These are phyloP conservation scores for Eucalyptus cloeziana DNA, from an alignment of 345 rosid genomes.

Conservation along the genomic window DNA sequence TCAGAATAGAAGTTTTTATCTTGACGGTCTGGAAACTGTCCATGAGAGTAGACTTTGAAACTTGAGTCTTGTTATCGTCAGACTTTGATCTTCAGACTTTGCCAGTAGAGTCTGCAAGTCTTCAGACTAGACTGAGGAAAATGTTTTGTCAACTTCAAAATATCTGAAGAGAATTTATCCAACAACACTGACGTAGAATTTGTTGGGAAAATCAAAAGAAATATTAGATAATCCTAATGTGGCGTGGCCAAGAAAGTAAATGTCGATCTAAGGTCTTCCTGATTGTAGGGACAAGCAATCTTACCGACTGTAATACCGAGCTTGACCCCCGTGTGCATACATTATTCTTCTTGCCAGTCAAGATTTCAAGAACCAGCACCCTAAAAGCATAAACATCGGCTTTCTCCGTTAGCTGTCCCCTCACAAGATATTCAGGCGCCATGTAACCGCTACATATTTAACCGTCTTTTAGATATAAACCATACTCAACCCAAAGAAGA, in stretches of 20 bases:
- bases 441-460: constrained; percentile 46
- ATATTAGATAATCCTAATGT: neutral
- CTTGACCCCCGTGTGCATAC: constrained; percentile 34
- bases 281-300: neutral
- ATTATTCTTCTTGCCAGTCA: constrained; percentile 45
- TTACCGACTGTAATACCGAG: constrained; percentile 38
- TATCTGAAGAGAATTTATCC: too few species aligned
- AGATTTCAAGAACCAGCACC: constrained; percentile 56
- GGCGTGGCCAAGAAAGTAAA: neutral
- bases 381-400: constrained; percentile 79
- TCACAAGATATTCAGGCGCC: constrained; percentile 75
- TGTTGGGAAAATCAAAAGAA: neutral
- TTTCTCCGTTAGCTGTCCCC: constrained; percentile 64
- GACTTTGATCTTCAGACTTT: too few species aligned
- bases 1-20: too few species aligned
- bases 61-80: too few species aligned
- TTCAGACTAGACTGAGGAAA: too few species aligned
- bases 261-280: neutral
- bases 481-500: neutral
- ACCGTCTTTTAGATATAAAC: neutral
- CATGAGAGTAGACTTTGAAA: too few species aligned
- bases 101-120: too few species aligned
- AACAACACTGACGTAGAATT: neutral
- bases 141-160: too few species aligned
- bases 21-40: too few species aligned